Percentiles rank a stretch among this genome's conserved stretches.
Evolutionary conservation across 169 alveolate species (phyloP).

Genomic region (Plasmodium sp.): DNA sequence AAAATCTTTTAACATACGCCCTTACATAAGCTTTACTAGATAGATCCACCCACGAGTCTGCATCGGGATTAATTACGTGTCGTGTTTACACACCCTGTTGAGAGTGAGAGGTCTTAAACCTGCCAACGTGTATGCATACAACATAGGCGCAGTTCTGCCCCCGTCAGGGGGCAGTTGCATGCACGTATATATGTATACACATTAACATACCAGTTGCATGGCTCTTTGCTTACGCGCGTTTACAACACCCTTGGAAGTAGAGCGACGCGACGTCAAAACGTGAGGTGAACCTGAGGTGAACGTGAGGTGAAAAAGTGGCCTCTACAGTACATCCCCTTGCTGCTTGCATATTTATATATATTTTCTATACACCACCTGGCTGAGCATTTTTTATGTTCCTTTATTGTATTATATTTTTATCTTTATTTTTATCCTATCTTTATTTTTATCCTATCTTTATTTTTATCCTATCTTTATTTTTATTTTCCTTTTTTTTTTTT

Average conservation of each 20-base stretch:
- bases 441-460: background rate
- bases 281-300: background rate
- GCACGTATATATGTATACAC: background rate
- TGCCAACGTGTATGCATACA: background rate
- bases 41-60: background rate
- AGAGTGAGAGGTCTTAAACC: background rate
- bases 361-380: background rate
- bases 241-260: background rate
- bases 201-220: background rate
- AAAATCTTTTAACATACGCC: background rate
- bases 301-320: background rate
- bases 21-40: slow-evolving; percentile 29
- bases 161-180: background rate
- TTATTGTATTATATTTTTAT: background rate
- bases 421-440: background rate
- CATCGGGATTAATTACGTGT: background rate
- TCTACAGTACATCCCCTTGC: background rate
- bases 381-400: background rate
- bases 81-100: background rate
- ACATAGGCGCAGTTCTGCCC: background rate
- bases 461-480: too few relatives aligned
- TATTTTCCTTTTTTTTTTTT: slow-evolving; percentile 1
- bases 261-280: background rate
- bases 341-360: too few relatives aligned
- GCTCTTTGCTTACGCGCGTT: background rate